Base-by-base conservation (phyloP, 257 asterid genomes). In the Solanum arcanum region DNA sequence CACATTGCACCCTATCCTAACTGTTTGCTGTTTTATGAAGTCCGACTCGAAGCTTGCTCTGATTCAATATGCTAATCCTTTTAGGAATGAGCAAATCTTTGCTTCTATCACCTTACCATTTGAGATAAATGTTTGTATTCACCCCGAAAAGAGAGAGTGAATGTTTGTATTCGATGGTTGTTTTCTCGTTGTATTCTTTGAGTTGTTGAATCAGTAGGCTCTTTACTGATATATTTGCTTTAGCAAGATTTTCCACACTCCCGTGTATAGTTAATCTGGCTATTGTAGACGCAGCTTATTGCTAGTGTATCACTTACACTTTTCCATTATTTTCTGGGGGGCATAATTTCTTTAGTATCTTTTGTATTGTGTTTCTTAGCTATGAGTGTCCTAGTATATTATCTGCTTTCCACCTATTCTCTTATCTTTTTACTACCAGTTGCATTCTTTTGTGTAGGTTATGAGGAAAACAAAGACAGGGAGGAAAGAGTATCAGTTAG, bases 401-500 rank as follows among this genome's bases (percentile, higher is more conserved):
- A 62, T 62, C 20, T 84, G 15, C 59, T 52, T 78, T 84, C 39
- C 75, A 83, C 27, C 35, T 84, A 16, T n/a, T 60, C 25, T 9
- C 21, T 37, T 37, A 16, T 60, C 46, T 77, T 75, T 80, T 91
- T 88, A 87, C 47, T 85, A 86, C 68, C 87, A 72, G 37, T 83
- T 89, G 46, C 87, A 59, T 91, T 25, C 89, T 80, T 49, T 88
- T 89, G 90, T 59, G 87, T 88, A 97, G 99, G 98, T 97, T 90
- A 94, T 95, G 99, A 92, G 94, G 90, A 93, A 92, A 84, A 87
- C 95, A 83, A 91, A 88, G 90, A 96, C 86, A 86, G 98, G 98
- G 86, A 95, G 95, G 95, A 95, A 94, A 90, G 98, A 97, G 88
- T 95, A 97, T 91, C 99, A 94, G 89, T 87, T 94, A 86, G 98